Evolutionary conservation across 2,329 filamentous ascomycete genomes (phyloP).

Genomic region (Colletotrichum incanum): DNA sequence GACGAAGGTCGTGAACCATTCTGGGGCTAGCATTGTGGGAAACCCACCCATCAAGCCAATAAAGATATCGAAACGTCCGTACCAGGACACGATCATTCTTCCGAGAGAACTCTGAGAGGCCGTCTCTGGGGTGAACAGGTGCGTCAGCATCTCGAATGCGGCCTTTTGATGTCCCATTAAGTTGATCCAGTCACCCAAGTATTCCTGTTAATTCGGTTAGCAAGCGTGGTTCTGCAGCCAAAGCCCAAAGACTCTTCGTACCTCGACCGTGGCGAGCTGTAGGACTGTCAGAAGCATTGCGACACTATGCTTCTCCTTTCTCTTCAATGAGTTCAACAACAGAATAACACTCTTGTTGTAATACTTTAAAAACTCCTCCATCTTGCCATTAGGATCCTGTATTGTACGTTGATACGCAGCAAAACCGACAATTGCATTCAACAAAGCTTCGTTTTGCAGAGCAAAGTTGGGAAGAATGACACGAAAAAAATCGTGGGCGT

Average conservation of each 20-base stretch:
- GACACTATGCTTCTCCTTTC: conserved; percentile 78
- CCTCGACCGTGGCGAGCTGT: conserved; percentile 94
- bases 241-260: conserved; percentile 57
- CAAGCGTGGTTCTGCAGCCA: not conserved
- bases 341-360: conserved; percentile 91
- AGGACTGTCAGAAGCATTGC: conserved; percentile 89
- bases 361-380: conserved; percentile 88
- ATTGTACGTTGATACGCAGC: conserved; percentile 89
- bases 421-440: conserved; percentile 91
- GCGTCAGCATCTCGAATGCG: conserved; percentile 84
- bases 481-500: conserved; percentile 81
- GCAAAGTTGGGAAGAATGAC: conserved; percentile 81
- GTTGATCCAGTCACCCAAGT: conserved; percentile 95
- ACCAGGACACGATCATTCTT: conserved; percentile 88
- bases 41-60: conserved; percentile 87
- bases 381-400: conserved; percentile 77
- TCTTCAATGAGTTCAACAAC: conserved; percentile 80
- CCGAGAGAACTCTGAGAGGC: conserved; percentile 80
- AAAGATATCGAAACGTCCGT: conserved; percentile 88
- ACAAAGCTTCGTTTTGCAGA: conserved; percentile 80
- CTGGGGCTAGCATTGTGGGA: conserved; percentile 78
- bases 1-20: conserved; percentile 82
- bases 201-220: conserved; percentile 74
- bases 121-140: conserved; percentile 83
- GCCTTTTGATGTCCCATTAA: conserved; percentile 93